phyloP scores from a whole-genome alignment of 2,329 filamentous ascomycete species.

The Aspergillus caelatus region DNA sequence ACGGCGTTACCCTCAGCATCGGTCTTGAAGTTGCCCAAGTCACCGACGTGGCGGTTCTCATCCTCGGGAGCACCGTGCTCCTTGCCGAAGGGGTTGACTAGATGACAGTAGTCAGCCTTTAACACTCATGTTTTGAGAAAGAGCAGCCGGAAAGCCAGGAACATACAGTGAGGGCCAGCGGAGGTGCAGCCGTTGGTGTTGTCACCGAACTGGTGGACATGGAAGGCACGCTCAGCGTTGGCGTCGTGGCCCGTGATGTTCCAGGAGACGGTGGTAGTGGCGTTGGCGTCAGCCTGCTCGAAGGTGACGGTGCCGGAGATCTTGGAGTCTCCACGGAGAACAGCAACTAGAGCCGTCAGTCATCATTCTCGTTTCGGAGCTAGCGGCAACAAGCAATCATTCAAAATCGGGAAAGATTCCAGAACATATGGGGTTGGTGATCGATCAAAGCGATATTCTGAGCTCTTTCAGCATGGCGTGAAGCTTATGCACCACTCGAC shows the following conservation, averaged over 20 bases:
- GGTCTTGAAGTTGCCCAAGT: slow-evolving; percentile 96
- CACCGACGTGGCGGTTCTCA: slow-evolving; percentile 88
- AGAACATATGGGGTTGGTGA: neutral
- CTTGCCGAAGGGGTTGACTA: slow-evolving; percentile 95
- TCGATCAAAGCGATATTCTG: neutral
- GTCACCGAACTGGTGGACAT: slow-evolving; percentile 98
- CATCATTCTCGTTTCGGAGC: neutral
- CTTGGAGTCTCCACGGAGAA: slow-evolving; percentile 97
- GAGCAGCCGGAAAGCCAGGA: neutral
- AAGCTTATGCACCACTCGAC: slow-evolving; percentile 1
- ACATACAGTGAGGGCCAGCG: slow-evolving; percentile 93
- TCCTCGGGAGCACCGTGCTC: slow-evolving; percentile 86
- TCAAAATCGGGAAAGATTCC: neutral
- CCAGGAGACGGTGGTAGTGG: slow-evolving; percentile 85
- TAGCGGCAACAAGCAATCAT: neutral
- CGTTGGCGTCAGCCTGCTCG: slow-evolving; percentile 82
- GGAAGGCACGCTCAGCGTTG: slow-evolving; percentile 96
- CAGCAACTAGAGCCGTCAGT: slow-evolving; percentile 68
- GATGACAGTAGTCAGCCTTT: slow-evolving; percentile 11
- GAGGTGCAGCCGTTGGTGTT: slow-evolving; percentile 99
- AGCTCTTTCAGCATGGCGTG: neutral
- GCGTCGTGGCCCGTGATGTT: slow-evolving; percentile 89
- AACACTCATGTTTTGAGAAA: neutral
- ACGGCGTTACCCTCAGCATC: slow-evolving; percentile 88
- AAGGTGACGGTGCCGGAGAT: slow-evolving; percentile 92